These are phyloP conservation scores for Thoreauomyces humboldtii DNA, from an alignment of 192 early-diverging fungal genomes.

Conservation along the genomic window DNA sequence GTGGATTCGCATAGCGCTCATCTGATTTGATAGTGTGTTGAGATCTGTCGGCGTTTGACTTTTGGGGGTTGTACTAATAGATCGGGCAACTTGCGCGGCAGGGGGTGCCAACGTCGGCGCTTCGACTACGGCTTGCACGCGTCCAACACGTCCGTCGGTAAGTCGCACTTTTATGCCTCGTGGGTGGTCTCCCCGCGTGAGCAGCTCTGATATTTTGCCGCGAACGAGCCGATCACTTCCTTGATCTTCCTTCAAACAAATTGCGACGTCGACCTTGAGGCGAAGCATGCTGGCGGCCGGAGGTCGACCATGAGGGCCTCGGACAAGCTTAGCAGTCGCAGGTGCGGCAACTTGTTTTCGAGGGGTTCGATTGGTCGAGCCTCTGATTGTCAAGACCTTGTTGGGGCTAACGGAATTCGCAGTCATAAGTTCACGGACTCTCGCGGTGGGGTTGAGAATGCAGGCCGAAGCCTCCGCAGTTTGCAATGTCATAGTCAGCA, in stretches of 20 bases:
- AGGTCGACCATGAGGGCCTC: background rate
- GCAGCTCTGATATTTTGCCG: conserved; percentile 34
- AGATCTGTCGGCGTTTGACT: too few relatives aligned
- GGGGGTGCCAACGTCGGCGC: too few relatives aligned
- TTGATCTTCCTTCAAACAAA: conserved; percentile 43
- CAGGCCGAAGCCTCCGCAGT: background rate
- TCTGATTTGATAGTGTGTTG: background rate
- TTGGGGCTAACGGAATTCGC: background rate
- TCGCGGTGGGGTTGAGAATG: background rate
- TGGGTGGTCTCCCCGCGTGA: conserved; percentile 39
- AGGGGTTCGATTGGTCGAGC: background rate
- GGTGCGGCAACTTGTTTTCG: background rate
- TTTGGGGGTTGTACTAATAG: too few relatives aligned
- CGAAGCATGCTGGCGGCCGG: conserved; percentile 4
- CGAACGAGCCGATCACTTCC: conserved; percentile 30
- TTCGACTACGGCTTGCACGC: conserved; percentile 32
- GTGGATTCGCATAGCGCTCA: background rate
- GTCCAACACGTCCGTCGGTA: conserved; percentile 37
- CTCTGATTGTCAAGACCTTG: background rate
- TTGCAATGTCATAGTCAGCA: conserved; percentile 9
- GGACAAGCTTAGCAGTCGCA: background rate
- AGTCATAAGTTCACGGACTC: background rate
- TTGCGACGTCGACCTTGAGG: conserved; percentile 25
- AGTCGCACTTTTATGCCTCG: conserved; percentile 45
- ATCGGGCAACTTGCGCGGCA: too few relatives aligned